phyloP scores from a whole-genome alignment of 805 yeast species.

The Saccharomycopsis capsularis region DNA sequence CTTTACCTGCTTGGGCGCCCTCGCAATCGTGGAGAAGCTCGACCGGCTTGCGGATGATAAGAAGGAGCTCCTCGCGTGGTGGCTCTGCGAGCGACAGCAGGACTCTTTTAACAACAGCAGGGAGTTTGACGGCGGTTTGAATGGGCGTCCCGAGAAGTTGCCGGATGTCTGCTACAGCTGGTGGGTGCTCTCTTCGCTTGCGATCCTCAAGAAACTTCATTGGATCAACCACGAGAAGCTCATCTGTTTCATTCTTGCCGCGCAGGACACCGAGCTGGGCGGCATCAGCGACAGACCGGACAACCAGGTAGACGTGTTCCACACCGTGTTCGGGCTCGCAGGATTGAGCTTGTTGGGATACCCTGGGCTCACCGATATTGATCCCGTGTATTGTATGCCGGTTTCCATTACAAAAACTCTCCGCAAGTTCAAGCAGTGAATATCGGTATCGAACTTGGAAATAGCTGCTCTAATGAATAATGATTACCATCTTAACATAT shows the following conservation, averaged over 20 bases:
- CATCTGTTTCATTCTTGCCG: conserved; percentile 56
- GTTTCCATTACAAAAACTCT: conserved; percentile 30
- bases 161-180: conserved; percentile 98
- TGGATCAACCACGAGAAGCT: conserved; percentile 72
- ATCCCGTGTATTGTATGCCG: conserved; percentile 88
- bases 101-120: conserved; percentile 28
- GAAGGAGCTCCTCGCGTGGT: conserved; percentile 55
- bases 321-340: conserved; percentile 83
- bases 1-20: conserved; percentile 76
- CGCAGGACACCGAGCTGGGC: conserved; percentile 75
- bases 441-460: too few species aligned
- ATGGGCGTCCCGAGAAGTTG: conserved; percentile 91
- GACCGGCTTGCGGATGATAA: conserved; percentile 35
- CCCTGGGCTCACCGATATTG: conserved; percentile 45
- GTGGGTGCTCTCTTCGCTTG: conserved; percentile 86
- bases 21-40: conserved; percentile 59
- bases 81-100: conserved; percentile 90
- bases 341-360: conserved; percentile 75
- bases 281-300: conserved; percentile 92
- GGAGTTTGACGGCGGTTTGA: conserved; percentile 70
- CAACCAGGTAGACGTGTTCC: conserved; percentile 88
- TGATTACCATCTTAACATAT: too few species aligned
- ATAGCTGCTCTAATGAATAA: too few species aligned
- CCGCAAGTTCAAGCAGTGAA: conserved; percentile 15
- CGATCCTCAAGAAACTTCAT: conserved; percentile 55